Conservation (phyloP, 2,329 filamentous ascomycete species). For the Exophiala viscosa region DNA sequence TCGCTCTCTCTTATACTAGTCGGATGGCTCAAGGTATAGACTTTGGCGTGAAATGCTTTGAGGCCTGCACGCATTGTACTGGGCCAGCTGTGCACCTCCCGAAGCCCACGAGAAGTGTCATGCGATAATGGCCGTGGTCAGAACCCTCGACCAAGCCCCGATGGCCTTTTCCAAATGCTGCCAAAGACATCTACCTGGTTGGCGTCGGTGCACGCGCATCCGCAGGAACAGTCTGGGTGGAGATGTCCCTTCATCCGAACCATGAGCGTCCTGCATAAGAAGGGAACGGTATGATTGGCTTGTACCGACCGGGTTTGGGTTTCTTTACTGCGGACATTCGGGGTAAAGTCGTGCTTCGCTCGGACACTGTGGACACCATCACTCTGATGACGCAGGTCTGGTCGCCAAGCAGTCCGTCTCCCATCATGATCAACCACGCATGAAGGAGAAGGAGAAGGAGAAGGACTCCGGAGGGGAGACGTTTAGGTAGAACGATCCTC, state of each 20-base stretch:
- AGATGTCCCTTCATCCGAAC: background rate
- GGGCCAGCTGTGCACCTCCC: background rate
- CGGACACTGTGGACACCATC: background rate
- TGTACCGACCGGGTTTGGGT: background rate
- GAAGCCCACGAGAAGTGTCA: background rate
- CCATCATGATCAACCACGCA: background rate
- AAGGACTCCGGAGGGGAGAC: too few relatives aligned
- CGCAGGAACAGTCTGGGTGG: background rate
- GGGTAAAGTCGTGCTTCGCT: background rate
- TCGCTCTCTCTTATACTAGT: background rate
- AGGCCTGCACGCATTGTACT: background rate
- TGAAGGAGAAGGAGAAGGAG: background rate
- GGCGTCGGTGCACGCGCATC: background rate
- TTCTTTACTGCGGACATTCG: background rate
- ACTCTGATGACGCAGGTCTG: background rate
- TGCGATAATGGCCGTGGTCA: background rate
- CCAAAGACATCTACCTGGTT: too few relatives aligned
- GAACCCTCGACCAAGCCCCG: background rate
- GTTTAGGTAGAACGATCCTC: too few relatives aligned
- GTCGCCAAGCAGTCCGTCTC: background rate
- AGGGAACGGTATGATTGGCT: background rate
- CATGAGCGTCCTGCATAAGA: background rate
- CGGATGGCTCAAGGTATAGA: background rate
- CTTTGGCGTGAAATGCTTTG: background rate
- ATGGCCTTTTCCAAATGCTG: too few relatives aligned